Conservation (phyloP, 352 stramenopile species). For the Globisporangium splendens region DNA sequence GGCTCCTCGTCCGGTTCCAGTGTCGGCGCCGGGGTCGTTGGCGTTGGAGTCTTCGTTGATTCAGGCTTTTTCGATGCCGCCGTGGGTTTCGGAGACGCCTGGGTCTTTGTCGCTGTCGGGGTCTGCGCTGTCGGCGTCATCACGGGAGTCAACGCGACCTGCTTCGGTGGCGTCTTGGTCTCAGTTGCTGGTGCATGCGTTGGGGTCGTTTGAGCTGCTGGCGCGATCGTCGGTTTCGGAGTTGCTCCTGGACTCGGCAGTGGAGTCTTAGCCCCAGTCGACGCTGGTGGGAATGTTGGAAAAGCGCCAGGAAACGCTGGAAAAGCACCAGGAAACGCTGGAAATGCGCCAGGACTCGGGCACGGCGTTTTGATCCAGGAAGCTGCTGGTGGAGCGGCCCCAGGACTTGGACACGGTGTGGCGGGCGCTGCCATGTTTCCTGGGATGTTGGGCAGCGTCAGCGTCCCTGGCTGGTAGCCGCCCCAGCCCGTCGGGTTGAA, state of each 20-base stretch:
- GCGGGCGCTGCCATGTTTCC: no score
- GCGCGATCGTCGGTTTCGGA: background rate
- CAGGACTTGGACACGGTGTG: no score
- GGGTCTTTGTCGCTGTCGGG: background rate
- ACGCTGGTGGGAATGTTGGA: no score
- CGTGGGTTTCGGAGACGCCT: background rate
- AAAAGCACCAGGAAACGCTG: no score
- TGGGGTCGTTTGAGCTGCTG: background rate
- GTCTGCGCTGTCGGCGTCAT: no score
- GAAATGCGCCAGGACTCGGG: no score
- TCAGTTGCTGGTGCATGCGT: background rate
- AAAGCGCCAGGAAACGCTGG: no score
- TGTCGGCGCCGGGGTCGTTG: slow-evolving; percentile 1
- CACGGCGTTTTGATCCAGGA: no score
- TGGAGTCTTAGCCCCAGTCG: no score
- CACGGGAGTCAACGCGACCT: no score
- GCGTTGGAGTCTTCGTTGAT: background rate
- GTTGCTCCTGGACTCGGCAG: no score
- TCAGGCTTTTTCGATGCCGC: background rate
- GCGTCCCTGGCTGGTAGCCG: slow-evolving; percentile 5
- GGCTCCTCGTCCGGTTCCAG: background rate
- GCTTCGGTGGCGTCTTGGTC: background rate
- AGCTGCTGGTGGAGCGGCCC: no score
- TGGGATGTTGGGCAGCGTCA: slow-evolving; percentile 1
- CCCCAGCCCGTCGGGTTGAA: slow-evolving; percentile 12